Base-by-base conservation (phyloP, 148 eudicot species). In the Rheum nobile region DNA sequence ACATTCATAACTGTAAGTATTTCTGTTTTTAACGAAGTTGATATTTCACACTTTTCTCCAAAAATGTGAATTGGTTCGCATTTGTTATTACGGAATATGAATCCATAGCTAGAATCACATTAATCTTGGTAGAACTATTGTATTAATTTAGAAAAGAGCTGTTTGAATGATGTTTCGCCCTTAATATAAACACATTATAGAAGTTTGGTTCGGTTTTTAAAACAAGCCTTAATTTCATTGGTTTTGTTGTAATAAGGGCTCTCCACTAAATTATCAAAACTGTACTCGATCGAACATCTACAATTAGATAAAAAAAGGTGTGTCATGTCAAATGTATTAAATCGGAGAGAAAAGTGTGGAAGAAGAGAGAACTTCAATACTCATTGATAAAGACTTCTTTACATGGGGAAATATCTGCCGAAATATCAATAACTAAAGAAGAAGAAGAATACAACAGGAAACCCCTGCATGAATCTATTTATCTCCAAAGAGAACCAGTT, bases 401-500 rank as follows among this genome's bases (percentile, higher is more conserved):
- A 61, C 67, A 61, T 28, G 67, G 67, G 12, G 32, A 59, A 61
- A 61, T 19, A 61, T 61, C 16, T 61, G 67, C 67, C 67, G 67
- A 61, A 59, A 61, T 29, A 61, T 14, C 21, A 65, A 65, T 14
- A 31, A 31, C 69, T 65, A 65, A 57, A 11, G 61, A 54, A 28
- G 17, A 57, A 24, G 11, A 50, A 47, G 31, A 55, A 24, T 14
- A 55, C 63, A 29, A 4, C 8, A 32, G n/a, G 38, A 63, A 63
- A 28, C 37, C 8, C 38, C 68, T 59, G 67, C 32, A 59, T 29
- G 67, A 10, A 61, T 61, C 38, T 65, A 65, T 17, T 16, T 32
- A 32, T 32, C 70, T 32, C 70, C 70, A 22, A 55, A 55, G 13
- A 22, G 28, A 7, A 24, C 31, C 63, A 55, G 4, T 50, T 1